Percentiles rank a stretch among this genome's conserved stretches.
These are phyloP conservation scores for Pseudogymnoascus sp. DNA, from an alignment of 2,329 filamentous ascomycete species.

Conservation along the genomic window DNA sequence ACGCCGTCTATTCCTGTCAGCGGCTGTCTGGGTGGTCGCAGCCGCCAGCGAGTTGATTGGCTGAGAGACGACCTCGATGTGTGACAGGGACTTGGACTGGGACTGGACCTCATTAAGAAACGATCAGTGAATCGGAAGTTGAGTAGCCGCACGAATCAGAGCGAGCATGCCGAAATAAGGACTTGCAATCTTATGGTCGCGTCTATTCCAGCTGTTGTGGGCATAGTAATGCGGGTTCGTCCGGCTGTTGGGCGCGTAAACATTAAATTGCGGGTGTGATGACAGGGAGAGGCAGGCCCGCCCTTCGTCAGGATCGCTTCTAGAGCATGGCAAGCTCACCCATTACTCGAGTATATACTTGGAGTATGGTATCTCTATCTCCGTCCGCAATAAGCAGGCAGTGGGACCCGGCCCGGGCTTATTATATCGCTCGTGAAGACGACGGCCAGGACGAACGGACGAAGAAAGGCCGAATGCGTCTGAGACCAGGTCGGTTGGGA, in stretches of 20 bases:
- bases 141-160: conserved; percentile 1
- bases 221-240: not conserved
- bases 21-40: conserved; percentile 3
- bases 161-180: not conserved
- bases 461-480: not conserved
- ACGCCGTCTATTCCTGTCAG: not conserved
- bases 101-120: conserved; percentile 1
- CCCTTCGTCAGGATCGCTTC: not conserved
- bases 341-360: not conserved
- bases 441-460: not conserved
- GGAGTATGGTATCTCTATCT: not conserved
- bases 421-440: not conserved
- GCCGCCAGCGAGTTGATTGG: not conserved
- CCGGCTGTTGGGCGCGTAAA: not conserved
- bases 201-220: not conserved
- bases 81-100: not conserved
- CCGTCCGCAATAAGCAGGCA: not conserved
- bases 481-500: not conserved
- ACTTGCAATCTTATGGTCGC: not conserved
- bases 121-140: not conserved
- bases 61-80: not conserved
- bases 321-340: not conserved
- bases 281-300: not conserved
- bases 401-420: not conserved
- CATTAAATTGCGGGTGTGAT: not conserved